Percentiles rank a stretch among this genome's conserved stretches.
These are phyloP conservation scores for Suhomyces yuchorum DNA, from an alignment of 1,139 yeast genomes.

Conservation along the genomic window DNA sequence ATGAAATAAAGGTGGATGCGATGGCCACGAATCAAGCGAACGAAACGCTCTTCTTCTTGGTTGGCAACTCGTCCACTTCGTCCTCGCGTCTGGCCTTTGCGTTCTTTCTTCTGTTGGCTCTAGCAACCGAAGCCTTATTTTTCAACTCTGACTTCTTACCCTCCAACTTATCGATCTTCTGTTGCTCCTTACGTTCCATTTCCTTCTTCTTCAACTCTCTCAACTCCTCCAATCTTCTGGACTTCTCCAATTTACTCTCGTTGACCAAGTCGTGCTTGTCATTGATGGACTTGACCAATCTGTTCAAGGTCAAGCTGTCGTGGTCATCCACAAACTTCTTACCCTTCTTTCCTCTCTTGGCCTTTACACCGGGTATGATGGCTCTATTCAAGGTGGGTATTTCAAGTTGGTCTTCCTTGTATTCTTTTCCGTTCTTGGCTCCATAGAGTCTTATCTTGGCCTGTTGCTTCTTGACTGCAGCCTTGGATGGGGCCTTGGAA, in stretches of 20 bases:
- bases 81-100: slow-evolving; percentile 51
- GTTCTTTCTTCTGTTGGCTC: slow-evolving; percentile 68
- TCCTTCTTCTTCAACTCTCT: slow-evolving; percentile 86
- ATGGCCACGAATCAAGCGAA: slow-evolving; percentile 32
- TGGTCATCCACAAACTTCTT: slow-evolving; percentile 81
- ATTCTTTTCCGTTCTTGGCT: slow-evolving; percentile 63
- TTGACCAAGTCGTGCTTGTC: slow-evolving; percentile 79
- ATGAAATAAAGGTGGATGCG: not conserved
- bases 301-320: slow-evolving; percentile 61
- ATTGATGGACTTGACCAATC: slow-evolving; percentile 78
- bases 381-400: slow-evolving; percentile 82
- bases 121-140: slow-evolving; percentile 67
- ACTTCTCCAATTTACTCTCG: slow-evolving; percentile 88
- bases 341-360: slow-evolving; percentile 84
- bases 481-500: slow-evolving; percentile 52
- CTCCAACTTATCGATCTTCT: slow-evolving; percentile 68
- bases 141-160: slow-evolving; percentile 77
- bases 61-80: slow-evolving; percentile 28
- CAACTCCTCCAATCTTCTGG: slow-evolving; percentile 84
- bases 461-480: slow-evolving; percentile 64
- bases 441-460: slow-evolving; percentile 69
- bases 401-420: slow-evolving; percentile 74
- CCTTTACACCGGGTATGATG: slow-evolving; percentile 80
- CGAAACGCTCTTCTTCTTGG: slow-evolving; percentile 41
- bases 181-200: slow-evolving; percentile 78